Base-by-base conservation (phyloP, 257 asterid species). In the Linaria vulgaris region DNA sequence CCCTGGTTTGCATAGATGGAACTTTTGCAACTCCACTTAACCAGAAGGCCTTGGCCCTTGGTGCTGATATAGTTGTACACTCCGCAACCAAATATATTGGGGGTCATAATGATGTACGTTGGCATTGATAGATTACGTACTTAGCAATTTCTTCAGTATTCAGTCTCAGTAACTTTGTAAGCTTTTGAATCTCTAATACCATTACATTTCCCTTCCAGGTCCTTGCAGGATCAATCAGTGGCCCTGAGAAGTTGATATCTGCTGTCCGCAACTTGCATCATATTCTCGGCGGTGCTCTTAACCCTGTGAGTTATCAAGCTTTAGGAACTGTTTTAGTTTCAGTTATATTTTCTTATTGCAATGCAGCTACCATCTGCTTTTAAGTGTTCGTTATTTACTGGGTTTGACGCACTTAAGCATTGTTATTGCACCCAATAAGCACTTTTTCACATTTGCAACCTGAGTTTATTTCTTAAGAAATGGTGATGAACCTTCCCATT, bases 1-100 rank as follows among this genome's bases (percentile, higher is more conserved):
- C 94, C 55, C 51, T 90, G 73, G 96, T 88, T 21, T 81, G 88
- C 52, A 65, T 90, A 43, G 97, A 90, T 63, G 97, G 97, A 69
- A 90, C 97, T 25, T 88, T 90, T 70, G 97, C 97, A 21, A 85
- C 97, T 58, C 96, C 97, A 66, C 76, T 90, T 55, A 90, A 90
- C 85, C 97, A 90, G 86, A 88, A 88, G 80, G 94, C 91, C 57
- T 78, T 90, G 76, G 88, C 97, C 64, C 83, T 88, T 50, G 97
- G 97, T 23, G 97, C 96, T 76, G 97, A 90, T 82, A 70, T 90
- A 60, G 86, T 90, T 61, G 48, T 90, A 56, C 97, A 90, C 81
- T 90, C 97, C 66, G 90, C 90, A 59, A 90, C 97, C 48, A 90
- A 90, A 65, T 90, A 71, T 69, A 84, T 90, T 64, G 97, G 80